Base-by-base conservation (phyloP, 2,329 filamentous ascomycete genomes). In the Amesomyces nigricolor region DNA sequence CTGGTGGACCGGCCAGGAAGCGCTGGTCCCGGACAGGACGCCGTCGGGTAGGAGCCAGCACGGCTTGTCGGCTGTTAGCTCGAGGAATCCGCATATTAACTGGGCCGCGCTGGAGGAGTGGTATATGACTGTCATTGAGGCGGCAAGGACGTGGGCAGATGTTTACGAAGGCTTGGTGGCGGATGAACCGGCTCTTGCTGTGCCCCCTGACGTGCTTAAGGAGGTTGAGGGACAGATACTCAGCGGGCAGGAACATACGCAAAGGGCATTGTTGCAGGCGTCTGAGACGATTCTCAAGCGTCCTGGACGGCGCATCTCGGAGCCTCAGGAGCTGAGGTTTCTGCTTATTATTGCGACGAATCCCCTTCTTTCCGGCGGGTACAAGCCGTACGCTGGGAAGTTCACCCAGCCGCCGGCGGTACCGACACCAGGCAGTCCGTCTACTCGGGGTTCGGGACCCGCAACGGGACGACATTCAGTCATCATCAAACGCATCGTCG, bases 401-500 rank as follows among this genome's bases (percentile, higher is more conserved):
- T 67, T 75, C 5, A 68, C 74, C 29, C 67, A 68, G 40, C 66
- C 67, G 9, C 65, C 58, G 37, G 44, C 38, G 17, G 50, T 29
- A n/a, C 42, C 56, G 62, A 63, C 30, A 5, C 56, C 47, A 13
- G 51, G 44, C 7, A 54, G 53, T 5, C 32, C 60, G 4, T 52
- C 58, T 3, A 45, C 55, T 2, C 66, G 72, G 5, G 70, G 68
- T 38, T 69, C 71, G 2, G 75, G 75, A 0, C 76, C 72, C 7
- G 66, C 76, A 10, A 75, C 81, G 26, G 86, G 85, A 1, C 82
- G 88, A 57, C 88, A 95, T 70, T 91, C 88, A 2, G 87, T 87
- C 4, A 87, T 96, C 51, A 82, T 95, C 64, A 96, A 96, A 69
- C 82, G 91, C 38, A 85, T 95, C 39, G 70, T 95, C 26, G 91